These are phyloP conservation scores for Leishmania braziliensis DNA, from an alignment of 208 protist species.

Conservation along the genomic window DNA sequence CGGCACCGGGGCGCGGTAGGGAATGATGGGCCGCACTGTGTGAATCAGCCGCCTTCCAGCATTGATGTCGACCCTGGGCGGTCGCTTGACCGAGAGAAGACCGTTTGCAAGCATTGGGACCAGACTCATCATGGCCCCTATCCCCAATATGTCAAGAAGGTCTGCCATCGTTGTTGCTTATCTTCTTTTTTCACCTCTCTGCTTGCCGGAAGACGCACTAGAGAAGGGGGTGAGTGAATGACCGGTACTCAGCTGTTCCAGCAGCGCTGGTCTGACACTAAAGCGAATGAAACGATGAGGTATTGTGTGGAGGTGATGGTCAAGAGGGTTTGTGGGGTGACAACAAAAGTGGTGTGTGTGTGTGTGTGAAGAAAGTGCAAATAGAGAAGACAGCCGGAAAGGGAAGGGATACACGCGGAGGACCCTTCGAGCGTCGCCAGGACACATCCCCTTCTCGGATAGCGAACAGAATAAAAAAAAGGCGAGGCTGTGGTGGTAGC, in stretches of 20 bases:
- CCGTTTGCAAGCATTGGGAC: constrained; percentile 53
- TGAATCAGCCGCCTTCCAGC: constrained; percentile 44
- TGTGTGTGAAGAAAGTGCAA: not conserved
- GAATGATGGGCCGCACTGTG: constrained; percentile 59
- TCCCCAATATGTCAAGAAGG: constrained; percentile 34
- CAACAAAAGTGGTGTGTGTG: not conserved
- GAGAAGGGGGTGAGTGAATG: not conserved
- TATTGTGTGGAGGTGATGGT: not conserved
- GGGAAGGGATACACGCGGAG: not conserved
- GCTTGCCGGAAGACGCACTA: not conserved
- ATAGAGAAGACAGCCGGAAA: not conserved
- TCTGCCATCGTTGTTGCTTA: constrained; percentile 23
- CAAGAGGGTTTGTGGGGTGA: not conserved
- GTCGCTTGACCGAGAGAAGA: constrained; percentile 55
- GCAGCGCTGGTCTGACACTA: not conserved
- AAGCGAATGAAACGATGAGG: not conserved
- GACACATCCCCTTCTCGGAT: not conserved
- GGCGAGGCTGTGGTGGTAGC: not conserved
- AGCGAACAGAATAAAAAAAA: no score
- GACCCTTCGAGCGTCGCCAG: not conserved
- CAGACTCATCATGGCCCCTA: constrained; percentile 24
- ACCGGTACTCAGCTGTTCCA: not conserved
- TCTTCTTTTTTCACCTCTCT: not conserved
- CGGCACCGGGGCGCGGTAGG: constrained; percentile 69
- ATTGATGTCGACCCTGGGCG: constrained; percentile 63